Evolutionary conservation across 164 flowering plant species (phyloP).

Genomic region (Hamamelis virginiana): DNA sequence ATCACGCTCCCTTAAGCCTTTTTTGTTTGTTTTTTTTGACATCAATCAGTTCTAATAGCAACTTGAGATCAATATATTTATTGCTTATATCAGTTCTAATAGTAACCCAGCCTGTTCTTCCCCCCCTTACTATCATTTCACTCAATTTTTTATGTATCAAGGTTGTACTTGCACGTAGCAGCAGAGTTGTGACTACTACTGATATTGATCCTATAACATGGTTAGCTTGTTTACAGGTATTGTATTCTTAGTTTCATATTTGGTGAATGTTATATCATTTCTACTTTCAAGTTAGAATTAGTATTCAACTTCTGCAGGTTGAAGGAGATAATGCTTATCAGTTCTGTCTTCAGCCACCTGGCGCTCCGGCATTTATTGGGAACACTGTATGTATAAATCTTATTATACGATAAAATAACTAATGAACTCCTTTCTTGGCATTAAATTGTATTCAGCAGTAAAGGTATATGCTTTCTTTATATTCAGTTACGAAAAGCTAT

Average conservation of each 20-base stretch:
- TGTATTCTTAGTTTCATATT: slow-evolving; percentile 2
- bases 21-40: not conserved
- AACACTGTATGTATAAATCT: slow-evolving; percentile 62
- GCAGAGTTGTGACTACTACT: slow-evolving; percentile 51
- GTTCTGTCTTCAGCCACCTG: slow-evolving; percentile 90
- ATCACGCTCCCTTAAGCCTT: not conserved
- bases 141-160: slow-evolving; percentile 8
- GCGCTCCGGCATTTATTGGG: slow-evolving; percentile 88
- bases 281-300: not conserved
- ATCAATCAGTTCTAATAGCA: not conserved
- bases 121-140: not conserved
- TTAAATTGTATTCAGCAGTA: not conserved
- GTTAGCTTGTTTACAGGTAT: slow-evolving; percentile 81
- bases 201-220: slow-evolving; percentile 76
- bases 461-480: not conserved
- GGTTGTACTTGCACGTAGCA: slow-evolving; percentile 97
- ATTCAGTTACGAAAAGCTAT: not conserved
- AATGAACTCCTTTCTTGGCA: not conserved
- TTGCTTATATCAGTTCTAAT: not conserved
- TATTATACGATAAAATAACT: not conserved
- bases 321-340: slow-evolving; percentile 85
- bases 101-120: not conserved
- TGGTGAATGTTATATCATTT: not conserved
- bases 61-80: not conserved
- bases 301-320: slow-evolving; percentile 34